Percentiles rank a stretch among this genome's conserved stretches.
phyloP scores from a whole-genome alignment of 768 basidiomycete species.

The Suillus occidentalis region DNA sequence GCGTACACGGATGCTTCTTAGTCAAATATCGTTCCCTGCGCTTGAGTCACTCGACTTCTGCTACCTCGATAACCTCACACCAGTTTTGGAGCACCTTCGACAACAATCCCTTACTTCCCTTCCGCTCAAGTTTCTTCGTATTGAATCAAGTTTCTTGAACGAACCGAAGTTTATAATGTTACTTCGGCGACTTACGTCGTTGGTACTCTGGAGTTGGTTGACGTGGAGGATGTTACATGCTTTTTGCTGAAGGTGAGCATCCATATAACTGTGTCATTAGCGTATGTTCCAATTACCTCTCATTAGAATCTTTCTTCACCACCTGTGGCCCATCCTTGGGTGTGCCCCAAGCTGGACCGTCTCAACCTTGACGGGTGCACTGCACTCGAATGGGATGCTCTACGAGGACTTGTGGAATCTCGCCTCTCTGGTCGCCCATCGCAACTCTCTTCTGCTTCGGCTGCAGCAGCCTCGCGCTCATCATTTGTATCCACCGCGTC shows the following conservation, averaged over 20 bases:
- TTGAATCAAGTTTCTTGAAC: conserved; percentile 75
- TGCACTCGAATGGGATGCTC: conserved; percentile 73
- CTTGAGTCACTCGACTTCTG: conserved; percentile 71
- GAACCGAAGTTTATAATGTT: conserved; percentile 70
- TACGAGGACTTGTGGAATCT: conserved; percentile 75
- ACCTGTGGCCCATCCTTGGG: conserved; percentile 61
- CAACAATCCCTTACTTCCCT: conserved; percentile 72
- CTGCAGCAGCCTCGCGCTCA: conserved; percentile 27
- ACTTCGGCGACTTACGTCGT: conserved; percentile 60
- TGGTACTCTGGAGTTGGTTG: conserved; percentile 70
- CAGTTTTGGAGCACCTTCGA: conserved; percentile 65
- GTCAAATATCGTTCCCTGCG: conserved; percentile 67
- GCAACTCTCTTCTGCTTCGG: conserved; percentile 46
- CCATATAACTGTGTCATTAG: not conserved
- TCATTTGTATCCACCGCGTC: conserved; percentile 51
- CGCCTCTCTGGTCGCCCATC: conserved; percentile 44
- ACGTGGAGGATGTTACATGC: conserved; percentile 73
- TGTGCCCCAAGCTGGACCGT: conserved; percentile 67
- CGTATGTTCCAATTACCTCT: conserved; percentile 15
- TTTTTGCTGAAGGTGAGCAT: conserved; percentile 61
- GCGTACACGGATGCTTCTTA: conserved; percentile 64
- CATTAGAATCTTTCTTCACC: conserved; percentile 61
- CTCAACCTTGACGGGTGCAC: conserved; percentile 75
- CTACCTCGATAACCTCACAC: conserved; percentile 74
- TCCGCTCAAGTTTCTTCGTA: conserved; percentile 64